A percentile compares a stretch with the other conserved stretches of the same genome.
These are phyloP conservation scores for Exophiala calicioides DNA, from an alignment of 2,329 filamentous ascomycete species.

Conservation along the genomic window DNA sequence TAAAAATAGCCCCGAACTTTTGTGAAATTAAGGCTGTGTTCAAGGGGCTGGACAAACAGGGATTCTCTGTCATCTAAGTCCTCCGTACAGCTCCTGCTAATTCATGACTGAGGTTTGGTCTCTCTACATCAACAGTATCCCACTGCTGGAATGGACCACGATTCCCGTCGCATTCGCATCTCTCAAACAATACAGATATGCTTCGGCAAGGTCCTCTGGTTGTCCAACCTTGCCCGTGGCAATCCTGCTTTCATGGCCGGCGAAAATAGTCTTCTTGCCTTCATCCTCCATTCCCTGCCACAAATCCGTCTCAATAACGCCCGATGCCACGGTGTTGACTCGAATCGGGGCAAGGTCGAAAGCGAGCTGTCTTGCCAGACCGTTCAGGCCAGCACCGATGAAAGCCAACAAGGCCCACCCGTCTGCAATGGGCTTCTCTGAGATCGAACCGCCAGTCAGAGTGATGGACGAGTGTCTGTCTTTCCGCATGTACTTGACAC, in stretches of 20 bases:
- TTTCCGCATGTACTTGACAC: conserved; percentile 43
- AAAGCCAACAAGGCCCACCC: conserved; percentile 52
- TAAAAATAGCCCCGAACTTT: no score
- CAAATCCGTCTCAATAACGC: conserved; percentile 53
- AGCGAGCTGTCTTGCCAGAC: conserved; percentile 58
- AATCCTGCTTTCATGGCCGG: conserved; percentile 23
- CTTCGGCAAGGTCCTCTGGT: conserved; percentile 49
- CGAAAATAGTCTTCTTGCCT: conserved; percentile 30
- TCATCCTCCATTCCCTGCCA: conserved; percentile 37
- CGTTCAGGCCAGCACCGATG: conserved; percentile 54
- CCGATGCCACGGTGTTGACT: conserved; percentile 64
- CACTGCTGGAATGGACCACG: conserved; percentile 48
- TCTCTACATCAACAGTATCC: conserved; percentile 32
- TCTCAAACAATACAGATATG: conserved; percentile 51
- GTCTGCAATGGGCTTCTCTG: conserved; percentile 53
- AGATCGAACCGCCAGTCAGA: conserved; percentile 57
- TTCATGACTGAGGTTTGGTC: not conserved
- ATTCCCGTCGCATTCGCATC: conserved; percentile 50
- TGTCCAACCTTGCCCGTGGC: conserved; percentile 39
- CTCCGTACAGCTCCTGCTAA: not conserved
- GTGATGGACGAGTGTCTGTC: conserved; percentile 53
- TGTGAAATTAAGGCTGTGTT: no score
- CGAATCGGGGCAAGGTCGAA: conserved; percentile 64
- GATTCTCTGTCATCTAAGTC: not conserved
- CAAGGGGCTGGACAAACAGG: no score